Percentiles rank a stretch among this genome's conserved stretches.
Conservation (phyloP, 192 early-diverging fungal genomes). For the Dissophora globulifera region DNA sequence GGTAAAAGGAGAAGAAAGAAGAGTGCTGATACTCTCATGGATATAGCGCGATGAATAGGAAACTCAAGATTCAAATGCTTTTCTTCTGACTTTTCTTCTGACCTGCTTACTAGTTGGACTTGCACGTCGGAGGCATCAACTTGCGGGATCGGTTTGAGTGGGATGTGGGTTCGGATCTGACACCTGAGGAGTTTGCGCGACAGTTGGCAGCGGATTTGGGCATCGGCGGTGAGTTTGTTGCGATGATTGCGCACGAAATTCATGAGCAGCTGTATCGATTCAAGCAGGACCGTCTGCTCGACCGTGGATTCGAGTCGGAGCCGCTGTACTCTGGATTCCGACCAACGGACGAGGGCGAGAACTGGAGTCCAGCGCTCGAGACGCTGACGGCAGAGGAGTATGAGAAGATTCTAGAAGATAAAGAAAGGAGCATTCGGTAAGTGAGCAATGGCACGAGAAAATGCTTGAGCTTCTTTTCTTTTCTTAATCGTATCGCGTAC, state of each 20-base stretch:
- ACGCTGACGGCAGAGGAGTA: constrained; percentile 67
- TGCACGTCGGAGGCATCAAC: constrained; percentile 84
- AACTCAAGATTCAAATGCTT: too few species aligned
- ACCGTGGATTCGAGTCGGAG: constrained; percentile 55
- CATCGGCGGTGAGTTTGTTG: constrained; percentile 82
- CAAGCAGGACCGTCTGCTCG: constrained; percentile 63
- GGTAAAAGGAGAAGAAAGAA: constrained; percentile 38
- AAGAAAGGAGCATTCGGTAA: constrained; percentile 68
- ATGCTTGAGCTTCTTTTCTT: constrained; percentile 1
- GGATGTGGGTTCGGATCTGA: constrained; percentile 76
- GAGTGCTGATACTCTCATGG: too few species aligned
- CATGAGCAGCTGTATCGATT: constrained; percentile 76
- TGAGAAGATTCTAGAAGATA: constrained; percentile 66
- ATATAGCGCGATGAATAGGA: too few species aligned
- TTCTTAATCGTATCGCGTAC: too few species aligned
- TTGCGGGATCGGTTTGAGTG: constrained; percentile 93
- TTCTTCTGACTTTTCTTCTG: too few species aligned
- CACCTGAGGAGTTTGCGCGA: constrained; percentile 79
- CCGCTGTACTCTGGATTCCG: constrained; percentile 60
- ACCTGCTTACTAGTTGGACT: constrained; percentile 69
- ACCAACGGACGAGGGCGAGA: constrained; percentile 56
- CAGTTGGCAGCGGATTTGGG: constrained; percentile 77
- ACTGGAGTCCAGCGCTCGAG: constrained; percentile 66
- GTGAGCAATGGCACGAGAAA: neutral
- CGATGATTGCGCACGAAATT: constrained; percentile 79